These are phyloP conservation scores for Erodium moschatum DNA, from an alignment of 441 rosid genomes.

Conservation along the genomic window DNA sequence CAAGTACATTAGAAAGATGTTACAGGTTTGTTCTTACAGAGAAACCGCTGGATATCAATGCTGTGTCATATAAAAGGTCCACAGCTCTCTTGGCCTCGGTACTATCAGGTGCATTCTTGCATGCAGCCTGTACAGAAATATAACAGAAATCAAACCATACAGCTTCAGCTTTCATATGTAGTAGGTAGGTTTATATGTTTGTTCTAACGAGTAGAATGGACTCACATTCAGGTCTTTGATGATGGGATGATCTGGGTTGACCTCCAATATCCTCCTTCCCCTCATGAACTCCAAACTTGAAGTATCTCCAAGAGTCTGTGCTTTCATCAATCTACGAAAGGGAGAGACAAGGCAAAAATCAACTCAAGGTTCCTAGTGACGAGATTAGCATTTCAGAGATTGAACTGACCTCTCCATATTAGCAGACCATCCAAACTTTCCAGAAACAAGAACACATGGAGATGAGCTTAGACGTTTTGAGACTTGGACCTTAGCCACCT, in stretches of 20 bases:
- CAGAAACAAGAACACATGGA: constrained; percentile 94
- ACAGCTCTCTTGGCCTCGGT: constrained; percentile 76
- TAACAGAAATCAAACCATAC: constrained; percentile 9
- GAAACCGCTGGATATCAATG: constrained; percentile 90
- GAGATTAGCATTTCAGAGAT: not conserved
- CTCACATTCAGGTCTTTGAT: constrained; percentile 82
- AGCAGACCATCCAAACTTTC: constrained; percentile 98
- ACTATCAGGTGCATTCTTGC: constrained; percentile 78
- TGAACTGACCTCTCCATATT: constrained; percentile 82
- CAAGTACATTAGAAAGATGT: not conserved
- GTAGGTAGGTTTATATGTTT: not conserved
- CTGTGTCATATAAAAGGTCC: constrained; percentile 85
- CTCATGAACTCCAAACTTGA: constrained; percentile 91
- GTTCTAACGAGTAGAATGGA: not conserved
- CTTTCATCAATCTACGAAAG: constrained; percentile 47
- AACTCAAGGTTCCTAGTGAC: not conserved
- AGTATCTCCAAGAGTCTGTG: constrained; percentile 94
- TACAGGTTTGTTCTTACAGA: constrained; percentile 39
- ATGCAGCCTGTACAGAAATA: constrained; percentile 59
- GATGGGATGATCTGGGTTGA: constrained; percentile 88
- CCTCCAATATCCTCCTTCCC: constrained; percentile 87
- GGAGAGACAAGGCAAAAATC: not conserved
- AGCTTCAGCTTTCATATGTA: not conserved
- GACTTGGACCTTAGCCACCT: constrained; percentile 87
- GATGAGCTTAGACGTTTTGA: constrained; percentile 86